A percentile compares a stretch with the other conserved stretches of the same genome.
Conservation (phyloP, 78 protist species). For the Mastigamoeba balamuthi region DNA sequence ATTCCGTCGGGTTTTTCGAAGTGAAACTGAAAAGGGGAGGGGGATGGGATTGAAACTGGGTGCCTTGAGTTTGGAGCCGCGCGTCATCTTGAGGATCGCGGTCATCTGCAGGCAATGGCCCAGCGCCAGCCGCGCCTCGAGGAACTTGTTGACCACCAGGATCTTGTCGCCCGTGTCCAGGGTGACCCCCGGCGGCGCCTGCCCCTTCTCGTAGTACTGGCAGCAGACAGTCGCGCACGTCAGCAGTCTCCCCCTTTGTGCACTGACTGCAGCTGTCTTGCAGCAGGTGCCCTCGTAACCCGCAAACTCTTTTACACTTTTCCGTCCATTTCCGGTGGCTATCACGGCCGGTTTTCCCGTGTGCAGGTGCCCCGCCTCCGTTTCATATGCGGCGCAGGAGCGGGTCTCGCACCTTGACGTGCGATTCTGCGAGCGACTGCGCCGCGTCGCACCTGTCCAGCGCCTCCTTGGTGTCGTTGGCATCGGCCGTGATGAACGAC, state of each 20-base stretch:
- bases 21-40: no score
- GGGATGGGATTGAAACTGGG: conserved; percentile 9
- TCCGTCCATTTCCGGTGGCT: background rate
- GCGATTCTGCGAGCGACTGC: conserved; percentile 8
- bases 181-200: no score
- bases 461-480: conserved; percentile 21
- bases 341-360: conserved; percentile 19
- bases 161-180: no score
- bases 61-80: conserved; percentile 28
- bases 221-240: no score
- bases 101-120: conserved; percentile 33
- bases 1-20: no score
- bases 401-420: conserved; percentile 10
- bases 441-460: conserved; percentile 15
- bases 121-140: no score
- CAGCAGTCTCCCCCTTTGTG: no score
- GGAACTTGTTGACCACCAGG: no score
- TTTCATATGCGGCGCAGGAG: background rate
- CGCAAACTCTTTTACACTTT: background rate
- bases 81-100: conserved; percentile 18
- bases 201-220: no score
- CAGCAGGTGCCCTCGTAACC: background rate
- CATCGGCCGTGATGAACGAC: conserved; percentile 33
- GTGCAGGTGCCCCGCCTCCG: conserved; percentile 11
- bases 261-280: no score